Percentiles rank a stretch among this genome's conserved stretches.
These are phyloP conservation scores for Corynascus novoguineensis DNA, from an alignment of 495 filamentous ascomycete species.

Conservation along the genomic window DNA sequence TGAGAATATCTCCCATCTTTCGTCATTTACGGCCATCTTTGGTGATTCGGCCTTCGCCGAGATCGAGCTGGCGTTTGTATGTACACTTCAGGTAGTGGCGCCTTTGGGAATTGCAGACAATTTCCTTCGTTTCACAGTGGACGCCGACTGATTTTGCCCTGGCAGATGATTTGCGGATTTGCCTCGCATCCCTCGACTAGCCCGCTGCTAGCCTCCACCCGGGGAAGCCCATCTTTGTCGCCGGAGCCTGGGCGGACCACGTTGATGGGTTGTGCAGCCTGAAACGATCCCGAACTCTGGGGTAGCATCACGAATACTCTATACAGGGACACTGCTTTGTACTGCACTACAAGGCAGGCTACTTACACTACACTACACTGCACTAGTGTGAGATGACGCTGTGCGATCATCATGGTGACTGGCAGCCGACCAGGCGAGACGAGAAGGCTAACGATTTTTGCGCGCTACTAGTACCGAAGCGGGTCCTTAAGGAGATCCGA, in stretches of 20 bases:
- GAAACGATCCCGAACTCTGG: slow-evolving; percentile 2
- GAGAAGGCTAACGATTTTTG: background rate
- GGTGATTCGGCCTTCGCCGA: background rate
- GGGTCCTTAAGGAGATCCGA: background rate
- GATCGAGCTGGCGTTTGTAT: background rate
- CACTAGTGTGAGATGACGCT: background rate
- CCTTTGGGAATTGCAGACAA: background rate
- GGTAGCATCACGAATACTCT: background rate
- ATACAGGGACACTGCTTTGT: too few relatives aligned
- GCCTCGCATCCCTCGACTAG: background rate
- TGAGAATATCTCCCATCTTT: too few relatives aligned
- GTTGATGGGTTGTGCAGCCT: slow-evolving; percentile 4
- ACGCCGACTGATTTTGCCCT: background rate
- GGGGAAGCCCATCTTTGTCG: slow-evolving; percentile 1
- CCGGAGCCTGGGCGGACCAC: slow-evolving; percentile 8
- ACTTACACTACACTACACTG: too few relatives aligned
- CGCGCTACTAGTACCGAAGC: background rate
- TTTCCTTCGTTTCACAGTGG: background rate
- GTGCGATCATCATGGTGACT: background rate
- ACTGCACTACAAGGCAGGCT: too few relatives aligned
- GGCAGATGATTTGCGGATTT: slow-evolving; percentile 5
- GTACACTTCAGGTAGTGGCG: background rate
- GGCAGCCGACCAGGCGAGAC: background rate
- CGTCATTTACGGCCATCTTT: background rate
- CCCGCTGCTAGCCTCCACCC: background rate